Percentiles rank a stretch among this genome's conserved stretches.
Evolutionary conservation across 306 rosid genomes (phyloP).

Genomic region (Cucurbita maxima): DNA sequence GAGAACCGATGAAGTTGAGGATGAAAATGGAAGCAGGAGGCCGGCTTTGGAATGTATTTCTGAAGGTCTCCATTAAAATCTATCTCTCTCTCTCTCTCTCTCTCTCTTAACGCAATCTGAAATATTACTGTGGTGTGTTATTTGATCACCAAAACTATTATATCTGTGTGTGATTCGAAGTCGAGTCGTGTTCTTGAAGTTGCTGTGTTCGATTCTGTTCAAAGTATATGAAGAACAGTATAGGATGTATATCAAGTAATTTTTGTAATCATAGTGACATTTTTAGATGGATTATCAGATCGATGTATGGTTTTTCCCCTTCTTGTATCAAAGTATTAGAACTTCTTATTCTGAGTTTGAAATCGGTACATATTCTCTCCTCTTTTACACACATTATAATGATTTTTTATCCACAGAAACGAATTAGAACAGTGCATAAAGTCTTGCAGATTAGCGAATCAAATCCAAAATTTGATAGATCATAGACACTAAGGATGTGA

Average conservation of each 20-base stretch:
- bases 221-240: background rate
- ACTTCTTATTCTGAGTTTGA: background rate
- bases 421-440: no score
- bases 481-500: no score
- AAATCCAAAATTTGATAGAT: no score
- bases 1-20: background rate
- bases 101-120: background rate
- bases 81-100: background rate
- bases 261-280: background rate
- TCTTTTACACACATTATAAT: no score
- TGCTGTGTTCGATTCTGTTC: no score
- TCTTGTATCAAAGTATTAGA: background rate
- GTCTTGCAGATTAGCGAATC: no score
- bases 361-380: background rate
- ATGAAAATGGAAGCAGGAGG: slow-evolving; percentile 22
- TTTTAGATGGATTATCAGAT: background rate
- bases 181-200: background rate
- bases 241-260: background rate
- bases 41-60: slow-evolving; percentile 56
- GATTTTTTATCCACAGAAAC: no score
- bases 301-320: background rate
- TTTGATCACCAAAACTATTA: background rate
- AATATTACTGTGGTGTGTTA: background rate
- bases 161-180: background rate
- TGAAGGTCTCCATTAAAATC: slow-evolving; percentile 18